phyloP scores from a whole-genome alignment of 2,329 filamentous ascomycete genomes.

The Cladosporium colombiae region DNA sequence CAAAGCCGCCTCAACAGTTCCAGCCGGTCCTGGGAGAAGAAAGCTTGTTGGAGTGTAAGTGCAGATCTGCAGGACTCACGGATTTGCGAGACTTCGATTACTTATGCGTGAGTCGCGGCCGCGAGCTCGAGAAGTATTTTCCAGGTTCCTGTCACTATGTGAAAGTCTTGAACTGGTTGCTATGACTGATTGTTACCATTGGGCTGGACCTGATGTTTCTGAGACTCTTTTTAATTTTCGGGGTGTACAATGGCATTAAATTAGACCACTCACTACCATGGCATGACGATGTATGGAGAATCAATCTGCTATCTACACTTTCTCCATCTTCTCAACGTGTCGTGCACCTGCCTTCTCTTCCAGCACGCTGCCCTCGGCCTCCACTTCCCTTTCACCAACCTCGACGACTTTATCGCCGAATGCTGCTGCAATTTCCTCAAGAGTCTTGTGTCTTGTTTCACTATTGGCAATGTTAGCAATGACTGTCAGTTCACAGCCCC shows the following conservation, averaged over 20 bases:
- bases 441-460: slow-evolving; percentile 35
- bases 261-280: neutral
- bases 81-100: neutral
- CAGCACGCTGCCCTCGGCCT: slow-evolving; percentile 25
- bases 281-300: neutral
- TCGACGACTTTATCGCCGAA: slow-evolving; percentile 38
- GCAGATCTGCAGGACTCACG: neutral
- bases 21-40: neutral
- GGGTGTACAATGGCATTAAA: neutral
- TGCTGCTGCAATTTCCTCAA: slow-evolving; percentile 36
- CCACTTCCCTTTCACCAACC: slow-evolving; percentile 31
- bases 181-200: neutral
- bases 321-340: slow-evolving; percentile 14
- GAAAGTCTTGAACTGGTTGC: neutral
- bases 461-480: slow-evolving; percentile 9
- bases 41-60: neutral
- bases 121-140: neutral
- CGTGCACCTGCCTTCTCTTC: slow-evolving; percentile 26
- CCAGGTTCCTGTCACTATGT: neutral
- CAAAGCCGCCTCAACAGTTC: neutral
- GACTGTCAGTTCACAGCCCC: neutral
- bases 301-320: neutral
- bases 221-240: neutral
- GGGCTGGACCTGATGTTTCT: neutral
- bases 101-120: neutral